A percentile compares a stretch with the other conserved stretches of the same genome.
These are phyloP conservation scores for Penicillium fimorum DNA, from an alignment of 495 filamentous ascomycete genomes.

Conservation along the genomic window DNA sequence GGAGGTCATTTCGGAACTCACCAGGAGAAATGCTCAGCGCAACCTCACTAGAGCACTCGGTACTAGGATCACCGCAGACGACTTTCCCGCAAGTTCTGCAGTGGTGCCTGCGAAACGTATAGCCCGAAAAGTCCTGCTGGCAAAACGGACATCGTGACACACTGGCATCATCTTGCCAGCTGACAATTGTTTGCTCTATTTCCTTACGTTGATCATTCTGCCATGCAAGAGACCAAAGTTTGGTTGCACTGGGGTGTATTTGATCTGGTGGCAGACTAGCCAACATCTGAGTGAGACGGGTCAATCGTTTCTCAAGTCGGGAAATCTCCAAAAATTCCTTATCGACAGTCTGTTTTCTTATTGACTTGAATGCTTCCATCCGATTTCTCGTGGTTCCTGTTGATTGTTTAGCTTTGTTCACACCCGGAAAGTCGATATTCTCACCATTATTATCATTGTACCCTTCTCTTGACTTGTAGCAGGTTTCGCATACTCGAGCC, in stretches of 20 bases:
- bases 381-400: conserved; percentile 63
- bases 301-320: conserved; percentile 85
- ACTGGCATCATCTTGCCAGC: conserved; percentile 88
- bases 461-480: conserved; percentile 92
- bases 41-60: conserved; percentile 81
- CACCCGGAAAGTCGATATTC: neutral
- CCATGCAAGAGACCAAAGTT: conserved; percentile 57
- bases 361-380: conserved; percentile 61
- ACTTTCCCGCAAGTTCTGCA: conserved; percentile 91
- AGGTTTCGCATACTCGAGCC: conserved; percentile 96
- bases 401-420: conserved; percentile 17
- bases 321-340: conserved; percentile 81
- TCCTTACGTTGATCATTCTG: conserved; percentile 67
- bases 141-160: conserved; percentile 88
- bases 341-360: conserved; percentile 76
- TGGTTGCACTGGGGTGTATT: conserved; percentile 43
- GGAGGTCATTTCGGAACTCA: conserved; percentile 42
- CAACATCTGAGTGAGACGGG: conserved; percentile 82
- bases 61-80: conserved; percentile 82
- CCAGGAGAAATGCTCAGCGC: conserved; percentile 71
- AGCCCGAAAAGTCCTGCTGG: conserved; percentile 87
- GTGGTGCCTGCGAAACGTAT: conserved; percentile 88
- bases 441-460: conserved; percentile 85
- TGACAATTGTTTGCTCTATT: conserved; percentile 87
- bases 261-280: conserved; percentile 66